Conservation (phyloP, 2,329 filamentous ascomycete species). For the Fusarium sarcochroum region DNA sequence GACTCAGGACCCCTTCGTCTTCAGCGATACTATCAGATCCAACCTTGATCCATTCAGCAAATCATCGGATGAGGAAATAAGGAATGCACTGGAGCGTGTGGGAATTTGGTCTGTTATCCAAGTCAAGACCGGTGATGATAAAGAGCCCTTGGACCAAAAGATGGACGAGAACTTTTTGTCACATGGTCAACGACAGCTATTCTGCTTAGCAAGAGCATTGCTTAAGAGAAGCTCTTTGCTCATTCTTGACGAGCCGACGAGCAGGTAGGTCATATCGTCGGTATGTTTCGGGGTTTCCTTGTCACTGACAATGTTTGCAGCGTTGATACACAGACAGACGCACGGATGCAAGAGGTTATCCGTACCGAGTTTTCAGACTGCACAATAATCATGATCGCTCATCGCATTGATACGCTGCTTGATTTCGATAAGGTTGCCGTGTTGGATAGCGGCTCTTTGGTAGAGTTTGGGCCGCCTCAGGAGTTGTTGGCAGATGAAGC, state of each 20-base stretch:
- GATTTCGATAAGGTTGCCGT: conserved; percentile 55
- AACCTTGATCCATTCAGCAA: conserved; percentile 63
- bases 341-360: conserved; percentile 50
- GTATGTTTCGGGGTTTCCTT: not conserved
- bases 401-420: conserved; percentile 51
- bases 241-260: conserved; percentile 58
- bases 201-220: conserved; percentile 52
- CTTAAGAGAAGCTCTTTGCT: conserved; percentile 48
- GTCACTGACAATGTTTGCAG: conserved; percentile 34
- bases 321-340: conserved; percentile 51
- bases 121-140: conserved; percentile 53
- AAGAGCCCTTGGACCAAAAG: conserved; percentile 51
- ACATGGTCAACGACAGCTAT: conserved; percentile 53
- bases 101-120: conserved; percentile 61
- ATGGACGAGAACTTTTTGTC: conserved; percentile 55
- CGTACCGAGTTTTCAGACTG: conserved; percentile 49
- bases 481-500: conserved; percentile 40
- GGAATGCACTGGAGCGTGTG: conserved; percentile 61
- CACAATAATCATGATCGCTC: conserved; percentile 55
- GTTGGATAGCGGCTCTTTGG: conserved; percentile 49
- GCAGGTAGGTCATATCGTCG: conserved; percentile 46
- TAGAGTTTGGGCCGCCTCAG: conserved; percentile 49
- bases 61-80: conserved; percentile 59
- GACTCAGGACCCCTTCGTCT: conserved; percentile 67
- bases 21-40: conserved; percentile 63